A percentile compares a stretch with the other conserved stretches of the same genome.
phyloP scores from a whole-genome alignment of 192 early-diverging fungal genomes.

The Pilobolus umbonatus region DNA sequence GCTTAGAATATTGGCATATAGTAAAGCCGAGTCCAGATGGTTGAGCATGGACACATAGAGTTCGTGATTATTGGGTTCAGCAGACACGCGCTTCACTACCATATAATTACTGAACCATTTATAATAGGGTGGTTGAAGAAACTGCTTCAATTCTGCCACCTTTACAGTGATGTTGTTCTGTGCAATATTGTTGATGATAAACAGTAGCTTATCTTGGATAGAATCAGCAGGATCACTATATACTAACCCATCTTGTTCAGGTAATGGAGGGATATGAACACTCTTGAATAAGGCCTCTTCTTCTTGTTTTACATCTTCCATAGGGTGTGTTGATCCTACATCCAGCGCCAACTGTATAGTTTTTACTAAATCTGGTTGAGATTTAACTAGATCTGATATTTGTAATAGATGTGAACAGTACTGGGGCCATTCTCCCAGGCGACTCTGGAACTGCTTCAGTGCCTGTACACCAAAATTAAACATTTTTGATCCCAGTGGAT shows the following conservation, averaged over 20 bases:
- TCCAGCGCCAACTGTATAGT: conserved; percentile 50
- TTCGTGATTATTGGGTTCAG: conserved; percentile 94
- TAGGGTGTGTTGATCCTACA: conserved; percentile 1
- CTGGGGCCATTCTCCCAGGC: conserved; percentile 87
- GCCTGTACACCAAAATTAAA: conserved; percentile 90
- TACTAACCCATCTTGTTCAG: background rate
- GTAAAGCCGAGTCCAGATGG: conserved; percentile 55
- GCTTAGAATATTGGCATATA: conserved; percentile 72
- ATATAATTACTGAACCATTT: conserved; percentile 96
- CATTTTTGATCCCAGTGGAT: conserved; percentile 68
- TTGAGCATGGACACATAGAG: conserved; percentile 87
- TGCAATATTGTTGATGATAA: conserved; percentile 95
- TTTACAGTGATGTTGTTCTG: conserved; percentile 81
- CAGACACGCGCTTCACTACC: conserved; percentile 89
- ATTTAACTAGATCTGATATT: conserved; percentile 74
- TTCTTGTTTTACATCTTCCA: background rate
- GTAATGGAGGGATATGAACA: conserved; percentile 11
- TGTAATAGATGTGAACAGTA: conserved; percentile 81
- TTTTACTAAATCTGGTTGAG: conserved; percentile 64
- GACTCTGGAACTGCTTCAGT: conserved; percentile 71
- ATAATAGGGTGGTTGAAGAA: conserved; percentile 55
- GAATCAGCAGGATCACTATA: conserved; percentile 55
- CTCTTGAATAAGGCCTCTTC: conserved; percentile 11
- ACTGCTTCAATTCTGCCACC: conserved; percentile 65
- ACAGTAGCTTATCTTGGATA: conserved; percentile 90